Percentiles rank a stretch among this genome's conserved stretches.
Conservation (phyloP, 2,329 filamentous ascomycete genomes). For the Phaeosphaeriaceae sp. region DNA sequence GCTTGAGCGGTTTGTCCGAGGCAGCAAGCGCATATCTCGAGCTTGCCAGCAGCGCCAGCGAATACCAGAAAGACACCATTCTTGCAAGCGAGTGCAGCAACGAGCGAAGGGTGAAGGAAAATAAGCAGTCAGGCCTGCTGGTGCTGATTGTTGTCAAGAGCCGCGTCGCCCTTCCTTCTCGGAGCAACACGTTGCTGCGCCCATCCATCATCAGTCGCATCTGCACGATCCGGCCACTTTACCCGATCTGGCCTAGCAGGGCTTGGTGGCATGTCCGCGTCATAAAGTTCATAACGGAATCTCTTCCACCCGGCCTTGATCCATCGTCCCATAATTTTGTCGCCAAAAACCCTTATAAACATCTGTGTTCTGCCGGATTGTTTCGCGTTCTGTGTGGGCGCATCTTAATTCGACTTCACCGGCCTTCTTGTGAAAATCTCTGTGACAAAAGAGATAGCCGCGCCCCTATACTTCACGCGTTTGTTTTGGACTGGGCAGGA, state of each 20-base stretch:
- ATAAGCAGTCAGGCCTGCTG: constrained; percentile 9
- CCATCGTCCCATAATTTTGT: constrained; percentile 27
- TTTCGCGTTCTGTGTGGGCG: constrained; percentile 4
- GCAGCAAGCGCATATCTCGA: constrained; percentile 42
- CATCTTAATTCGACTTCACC: constrained; percentile 3
- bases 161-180: constrained; percentile 7
- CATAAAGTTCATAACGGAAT: constrained; percentile 29
- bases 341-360: constrained; percentile 15
- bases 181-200: constrained; percentile 33
- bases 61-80: constrained; percentile 37
- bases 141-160: constrained; percentile 2
- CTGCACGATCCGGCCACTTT: constrained; percentile 16
- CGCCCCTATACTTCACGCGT: constrained; percentile 19
- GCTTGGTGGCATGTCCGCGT: constrained; percentile 25
- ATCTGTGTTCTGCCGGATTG: not conserved
- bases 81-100: constrained; percentile 9
- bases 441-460: constrained; percentile 10
- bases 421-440: not conserved
- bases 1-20: constrained; percentile 56
- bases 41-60: constrained; percentile 38
- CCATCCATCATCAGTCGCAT: constrained; percentile 13
- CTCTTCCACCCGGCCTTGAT: constrained; percentile 17
- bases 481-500: constrained; percentile 7
- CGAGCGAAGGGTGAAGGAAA: constrained; percentile 8
- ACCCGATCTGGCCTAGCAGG: constrained; percentile 9